Conservation (phyloP, 23 red algal genomes). For the Gracilaria gracilis region DNA sequence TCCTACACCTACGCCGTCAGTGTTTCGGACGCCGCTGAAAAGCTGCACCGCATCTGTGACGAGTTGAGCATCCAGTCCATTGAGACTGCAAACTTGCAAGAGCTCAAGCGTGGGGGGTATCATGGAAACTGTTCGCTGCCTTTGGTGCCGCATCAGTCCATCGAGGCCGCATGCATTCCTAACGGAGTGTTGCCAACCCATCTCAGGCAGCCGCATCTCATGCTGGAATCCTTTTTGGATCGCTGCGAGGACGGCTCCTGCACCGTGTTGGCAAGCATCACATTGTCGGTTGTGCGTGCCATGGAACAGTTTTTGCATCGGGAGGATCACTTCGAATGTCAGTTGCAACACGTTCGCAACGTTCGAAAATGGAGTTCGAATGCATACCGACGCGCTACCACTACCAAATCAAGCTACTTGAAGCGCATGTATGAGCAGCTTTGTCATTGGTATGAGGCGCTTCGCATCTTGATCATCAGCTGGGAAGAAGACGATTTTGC, state of each 20-base stretch:
- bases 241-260: background rate
- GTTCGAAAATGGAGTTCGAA: conserved; percentile 27
- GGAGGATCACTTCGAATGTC: background rate
- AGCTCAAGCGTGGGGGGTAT: conserved; percentile 13
- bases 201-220: conserved; percentile 37
- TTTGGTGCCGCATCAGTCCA: background rate
- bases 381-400: background rate
- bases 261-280: background rate
- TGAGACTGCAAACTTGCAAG: background rate
- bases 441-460: conserved; percentile 56
- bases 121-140: background rate
- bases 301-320: conserved; percentile 18
- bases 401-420: background rate
- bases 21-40: background rate
- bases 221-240: conserved; percentile 48
- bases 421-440: conserved; percentile 19
- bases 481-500: conserved; percentile 61
- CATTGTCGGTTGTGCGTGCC: background rate
- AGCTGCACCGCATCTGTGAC: conserved; percentile 20
- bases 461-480: conserved; percentile 34
- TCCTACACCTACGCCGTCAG: conserved; percentile 29
- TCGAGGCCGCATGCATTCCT: background rate
- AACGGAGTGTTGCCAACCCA: background rate
- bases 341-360: background rate
- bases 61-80: conserved; percentile 5